These are phyloP conservation scores for Diaporthe citri DNA, from an alignment of 2,329 filamentous ascomycete genomes.

Conservation along the genomic window DNA sequence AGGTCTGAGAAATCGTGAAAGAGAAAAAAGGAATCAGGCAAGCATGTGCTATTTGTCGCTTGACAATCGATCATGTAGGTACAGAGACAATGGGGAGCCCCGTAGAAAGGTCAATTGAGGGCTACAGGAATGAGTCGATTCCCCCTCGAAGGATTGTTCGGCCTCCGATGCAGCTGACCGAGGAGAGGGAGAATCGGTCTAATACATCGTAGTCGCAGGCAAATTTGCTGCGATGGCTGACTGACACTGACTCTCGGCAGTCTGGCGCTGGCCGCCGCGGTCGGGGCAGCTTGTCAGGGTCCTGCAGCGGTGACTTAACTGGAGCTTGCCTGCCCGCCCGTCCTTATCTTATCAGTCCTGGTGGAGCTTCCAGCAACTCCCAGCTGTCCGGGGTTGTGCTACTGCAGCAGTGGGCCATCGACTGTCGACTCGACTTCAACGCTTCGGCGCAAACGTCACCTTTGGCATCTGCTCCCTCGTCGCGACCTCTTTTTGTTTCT, in stretches of 20 bases:
- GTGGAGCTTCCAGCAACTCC: slow-evolving; percentile 27
- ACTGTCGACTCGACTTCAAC: background rate
- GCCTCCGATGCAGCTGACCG: slow-evolving; percentile 30
- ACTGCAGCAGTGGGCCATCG: slow-evolving; percentile 6
- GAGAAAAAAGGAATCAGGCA: background rate
- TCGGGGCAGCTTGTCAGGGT: slow-evolving; percentile 31
- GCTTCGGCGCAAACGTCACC: background rate
- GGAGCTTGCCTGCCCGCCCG: background rate
- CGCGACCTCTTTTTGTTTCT: background rate
- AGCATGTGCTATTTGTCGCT: background rate
- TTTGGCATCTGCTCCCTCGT: background rate
- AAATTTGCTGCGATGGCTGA: slow-evolving; percentile 26
- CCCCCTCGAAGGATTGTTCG: slow-evolving; percentile 20
- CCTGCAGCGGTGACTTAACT: too few species aligned
- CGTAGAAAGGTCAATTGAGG: slow-evolving; percentile 18
- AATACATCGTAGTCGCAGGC: slow-evolving; percentile 8
- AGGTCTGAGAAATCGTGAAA: background rate
- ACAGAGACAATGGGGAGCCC: background rate
- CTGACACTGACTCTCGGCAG: slow-evolving; percentile 26
- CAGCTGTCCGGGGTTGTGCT: background rate
- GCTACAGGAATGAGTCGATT: background rate
- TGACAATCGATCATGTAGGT: background rate
- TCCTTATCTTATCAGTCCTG: slow-evolving; percentile 31
- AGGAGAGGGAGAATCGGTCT: background rate
- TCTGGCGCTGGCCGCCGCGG: slow-evolving; percentile 12